Evolutionary conservation across 192 early-diverging fungal genomes (phyloP).

Genomic region (Coemansia sp.): DNA sequence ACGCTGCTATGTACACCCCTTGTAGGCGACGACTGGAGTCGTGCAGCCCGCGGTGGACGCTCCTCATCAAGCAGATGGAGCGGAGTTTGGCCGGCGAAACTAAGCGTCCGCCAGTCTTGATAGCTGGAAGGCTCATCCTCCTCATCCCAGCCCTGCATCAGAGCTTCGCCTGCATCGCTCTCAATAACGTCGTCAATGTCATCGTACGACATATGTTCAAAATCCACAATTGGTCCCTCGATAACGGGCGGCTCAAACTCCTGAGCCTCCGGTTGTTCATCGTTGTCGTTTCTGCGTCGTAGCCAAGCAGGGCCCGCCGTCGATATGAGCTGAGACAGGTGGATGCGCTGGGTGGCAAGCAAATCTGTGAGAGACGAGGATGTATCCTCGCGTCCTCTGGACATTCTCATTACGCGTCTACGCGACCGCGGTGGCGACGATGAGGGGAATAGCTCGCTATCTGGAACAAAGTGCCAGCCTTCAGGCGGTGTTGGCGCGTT

Average conservation of each 20-base stretch:
- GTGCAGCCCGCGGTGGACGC: background rate
- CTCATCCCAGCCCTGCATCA: background rate
- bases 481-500: background rate
- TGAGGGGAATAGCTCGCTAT: background rate
- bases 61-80: background rate
- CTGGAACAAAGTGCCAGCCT: background rate
- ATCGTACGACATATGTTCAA: background rate
- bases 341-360: background rate
- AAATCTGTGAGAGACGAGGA: background rate
- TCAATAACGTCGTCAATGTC: background rate
- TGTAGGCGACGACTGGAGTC: background rate
- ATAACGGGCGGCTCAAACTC: constrained; percentile 10
- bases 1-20: constrained; percentile 13
- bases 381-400: background rate
- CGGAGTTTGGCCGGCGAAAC: background rate
- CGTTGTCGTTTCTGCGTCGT: background rate
- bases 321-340: constrained; percentile 5
- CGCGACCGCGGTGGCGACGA: constrained; percentile 10
- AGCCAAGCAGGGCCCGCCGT: background rate
- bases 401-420: background rate
- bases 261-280: background rate
- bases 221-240: background rate
- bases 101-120: background rate
- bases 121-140: background rate
- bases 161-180: background rate